Evolutionary conservation across 2,329 filamentous ascomycete genomes (phyloP), one percentile per base, ranked within the genome.

Genomic region (Clarireedia sp.): DNA sequence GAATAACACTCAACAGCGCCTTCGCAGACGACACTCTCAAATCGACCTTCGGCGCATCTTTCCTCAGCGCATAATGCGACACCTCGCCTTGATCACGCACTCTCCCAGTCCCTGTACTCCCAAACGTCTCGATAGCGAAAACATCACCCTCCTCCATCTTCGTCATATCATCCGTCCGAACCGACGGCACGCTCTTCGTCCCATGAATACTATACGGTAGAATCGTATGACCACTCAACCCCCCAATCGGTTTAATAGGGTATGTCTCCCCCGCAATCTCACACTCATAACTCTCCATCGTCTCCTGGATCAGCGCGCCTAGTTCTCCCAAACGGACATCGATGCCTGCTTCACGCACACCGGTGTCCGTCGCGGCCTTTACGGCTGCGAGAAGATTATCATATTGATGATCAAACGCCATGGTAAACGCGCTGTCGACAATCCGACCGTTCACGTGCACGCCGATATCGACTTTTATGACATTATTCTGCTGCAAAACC

Each of bases 141-240:
- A 90, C 85, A 68, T 97, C 91, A 41, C 90, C 90, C 73, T 96
- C 92, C 74, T 96, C 91, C 92, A 97, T 97, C 79, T 95, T 96
- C 51, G 90, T 95, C 70, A 86, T 83, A 67, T 95, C 89, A 59
- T 82, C 81, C 59, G 83, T 86, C 76, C 95, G 95, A 60, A 96
- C 90, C 66, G 96, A 95, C 0, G 91, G 92, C 51, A 96, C 89
- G 62, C 88, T 90, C 78, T 96, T 96, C 65, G 83, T 87, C 56
- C 91, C 90, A 73, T 96, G 91, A 65, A 96, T 96, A 70, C 83
- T 85, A 75, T 91, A 94, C 59, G 84, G 90, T 55, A 89, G 78
- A 67, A 96, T 96, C 63, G 88, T 91, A 75, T 96, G 91, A 9
- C 90, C 80, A 51, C 73, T 78, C 53, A 83, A 66, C 62, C 76